A percentile compares a stretch with the other conserved stretches of the same genome.
Evolutionary conservation across 345 rosid species (phyloP).

Genomic region (Melaleuca quinquenervia): DNA sequence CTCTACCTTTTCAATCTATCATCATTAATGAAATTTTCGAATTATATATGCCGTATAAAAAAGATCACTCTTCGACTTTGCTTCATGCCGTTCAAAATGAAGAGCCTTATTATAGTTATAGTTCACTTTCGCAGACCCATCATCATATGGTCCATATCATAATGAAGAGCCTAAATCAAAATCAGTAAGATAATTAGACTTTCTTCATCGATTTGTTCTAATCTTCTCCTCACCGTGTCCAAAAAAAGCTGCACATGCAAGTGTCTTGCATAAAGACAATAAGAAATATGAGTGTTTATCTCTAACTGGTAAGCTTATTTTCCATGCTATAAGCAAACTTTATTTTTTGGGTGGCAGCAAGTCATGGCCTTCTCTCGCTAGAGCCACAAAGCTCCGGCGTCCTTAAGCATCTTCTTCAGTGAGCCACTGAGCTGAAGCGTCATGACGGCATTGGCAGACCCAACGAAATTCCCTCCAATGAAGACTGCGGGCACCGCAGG

Average conservation of each 20-base stretch:
- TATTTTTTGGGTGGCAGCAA: not conserved
- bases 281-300: not conserved
- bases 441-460: conserved; percentile 33
- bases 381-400: conserved; percentile 8
- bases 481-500: conserved; percentile 20
- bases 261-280: not conserved
- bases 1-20: not conserved
- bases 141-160: not conserved
- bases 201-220: not conserved
- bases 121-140: not conserved
- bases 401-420: conserved; percentile 6
- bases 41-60: not conserved
- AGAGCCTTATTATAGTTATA: not conserved
- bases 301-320: not conserved
- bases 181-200: not conserved
- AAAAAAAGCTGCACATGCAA: not conserved
- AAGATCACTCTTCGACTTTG: not conserved
- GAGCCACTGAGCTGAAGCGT: conserved; percentile 28
- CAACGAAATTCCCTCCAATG: conserved; percentile 25
- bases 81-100: not conserved
- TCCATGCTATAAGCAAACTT: not conserved
- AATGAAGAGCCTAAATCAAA: not conserved
- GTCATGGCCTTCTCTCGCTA: not conserved
- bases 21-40: not conserved
- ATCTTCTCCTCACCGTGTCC: not conserved